Evolutionary conservation across 352 stramenopile genomes (phyloP), one percentile per base, ranked within the genome.

Genomic region (Pythium guiyangense): DNA sequence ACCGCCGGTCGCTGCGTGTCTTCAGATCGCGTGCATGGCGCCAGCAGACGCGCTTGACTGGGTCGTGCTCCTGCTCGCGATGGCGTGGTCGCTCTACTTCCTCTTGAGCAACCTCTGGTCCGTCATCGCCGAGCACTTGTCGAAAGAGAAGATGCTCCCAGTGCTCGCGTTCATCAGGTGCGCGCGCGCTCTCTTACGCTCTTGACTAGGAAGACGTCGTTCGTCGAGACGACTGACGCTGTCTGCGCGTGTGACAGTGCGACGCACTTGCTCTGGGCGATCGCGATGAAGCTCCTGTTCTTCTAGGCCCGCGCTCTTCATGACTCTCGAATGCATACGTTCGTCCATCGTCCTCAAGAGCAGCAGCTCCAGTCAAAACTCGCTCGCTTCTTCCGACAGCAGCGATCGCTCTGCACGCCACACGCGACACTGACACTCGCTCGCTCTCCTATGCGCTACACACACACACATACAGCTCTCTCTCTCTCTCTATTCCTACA

Each of bases 91-190:
- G 50, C 74, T 92, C 25, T 90, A 77, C 54, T 95, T 95, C 53
- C 59, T 95, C 43, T 48, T 95, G 20, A 85, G 62, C 54, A 95
- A 93, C 66, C 56, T 95, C 26, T 92, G 80, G 77, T 59, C 70
- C 52, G 66, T 86, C 43, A 90, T 92, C 39, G 74, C 77, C 18
- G 81, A 92, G 50, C 81, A 91, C 54, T 52, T 91, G 50, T 83
- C 83, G 34, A 92, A 95, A 60, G 85, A 95, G 52, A 95, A 95
- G 57, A 90, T 93, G 79, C 64, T 95, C 17, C 84, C 85, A 20
- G 63, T 95, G 46, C 66, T 95, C 11, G 78, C 79, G 25, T 72
- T 95, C 49, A 89, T 95, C 59, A 84, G 81, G 85, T 94, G 70
- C 44, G 65, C 20, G 15, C n/a, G n/a, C n/a, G n/a, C n/a, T 29